Evolutionary conservation across 768 basidiomycete species (phyloP), one percentile per base, ranked within the genome.

Genomic region (Albatrellus ellisii): DNA sequence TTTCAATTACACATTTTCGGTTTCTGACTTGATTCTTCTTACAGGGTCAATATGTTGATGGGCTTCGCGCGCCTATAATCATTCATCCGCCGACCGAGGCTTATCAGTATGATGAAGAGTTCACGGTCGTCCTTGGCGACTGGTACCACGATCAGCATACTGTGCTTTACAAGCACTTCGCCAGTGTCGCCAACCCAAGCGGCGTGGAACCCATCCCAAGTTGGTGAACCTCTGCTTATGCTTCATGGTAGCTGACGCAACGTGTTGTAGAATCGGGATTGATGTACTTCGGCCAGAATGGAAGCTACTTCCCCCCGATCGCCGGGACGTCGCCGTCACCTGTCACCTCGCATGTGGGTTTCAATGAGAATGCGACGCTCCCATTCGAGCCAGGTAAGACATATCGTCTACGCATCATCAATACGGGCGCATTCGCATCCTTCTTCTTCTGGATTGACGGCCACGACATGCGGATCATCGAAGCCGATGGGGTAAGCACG

Each of bases 381-480:
- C 72, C 79, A 0, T 95, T 99, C 64, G 62, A 74, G 50, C 72
- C 88, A 4, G 91, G 91, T 2, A 86, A 83, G 62, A 95, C 82
- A 3, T 97, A 99, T 59, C 77, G 88, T 14, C 67, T 97, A 24
- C 77, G 91, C 14, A 65, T 99, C 52, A 65, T 95, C 54, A 97
- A 95, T 59, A 81, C 72, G n/a, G 67, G 73, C 29, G 84, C 75
- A 0, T 79, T 90, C 45, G 55, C 74, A 1, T 70, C 72, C 27
- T 87, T 87, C 61, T 87, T 68, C 66, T 87, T 90, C 59, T 86
- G 83, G 80, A 85, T 90, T 32, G 87, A 88, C 47, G 87, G 87
- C 3, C 86, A 90, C 52, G 70, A 82, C 24, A 87, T 90, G 84
- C 63, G 68, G 5, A 70, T 89, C 46, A 83, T 90, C 46, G 86